Base-by-base conservation (phyloP, 129 eudicot species). In the Pseudognaphalium luteoalbum region DNA sequence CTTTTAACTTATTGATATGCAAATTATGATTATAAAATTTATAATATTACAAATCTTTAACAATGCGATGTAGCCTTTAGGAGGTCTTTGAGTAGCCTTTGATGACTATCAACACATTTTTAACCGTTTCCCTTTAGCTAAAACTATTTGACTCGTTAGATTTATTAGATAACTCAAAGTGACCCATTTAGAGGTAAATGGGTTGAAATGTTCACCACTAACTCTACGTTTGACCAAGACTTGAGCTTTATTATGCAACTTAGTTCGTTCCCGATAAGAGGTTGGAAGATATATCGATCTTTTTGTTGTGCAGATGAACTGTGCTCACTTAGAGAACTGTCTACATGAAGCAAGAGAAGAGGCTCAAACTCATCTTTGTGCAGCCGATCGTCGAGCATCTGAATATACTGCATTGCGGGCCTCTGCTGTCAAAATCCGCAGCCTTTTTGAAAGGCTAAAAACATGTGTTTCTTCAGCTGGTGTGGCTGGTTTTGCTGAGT, bases 301-400 rank as follows among this genome's bases (percentile, higher is more conserved):
- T 61, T 47, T 20, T 61, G 7, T 50, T 39, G 30, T 57, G 50
- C 96, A 95, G 99, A 84, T 95, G 99, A 95, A 95, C 67, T 95
- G 99, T 81, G 99, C 94, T 28, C 96, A 91, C 79, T 70, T 95
- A 39, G 99, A 95, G 82, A 95, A 91, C 63, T 89, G 92, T 79
- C 83, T 95, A 44, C 94, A 89, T 33, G 99, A 95, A 81, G 96
- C 97, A 33, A 87, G 97, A 84, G 87, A 95, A 78, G 96, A 95
- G 84, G 97, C 99, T 34, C 97, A 95, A 76, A 95, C 89, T 7
- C 90, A 95, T 88, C 97, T 87, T 1, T 91, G 90, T 78, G 93
- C 96, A 5, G 96, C 97, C 70, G 94, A 91, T 57, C 82, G 97
- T 72, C 83, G 91, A 74, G 94, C 97, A 41, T 89, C 95, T 66